phyloP scores from a whole-genome alignment of 345 rosid genomes.

The Lepidium africanum region DNA sequence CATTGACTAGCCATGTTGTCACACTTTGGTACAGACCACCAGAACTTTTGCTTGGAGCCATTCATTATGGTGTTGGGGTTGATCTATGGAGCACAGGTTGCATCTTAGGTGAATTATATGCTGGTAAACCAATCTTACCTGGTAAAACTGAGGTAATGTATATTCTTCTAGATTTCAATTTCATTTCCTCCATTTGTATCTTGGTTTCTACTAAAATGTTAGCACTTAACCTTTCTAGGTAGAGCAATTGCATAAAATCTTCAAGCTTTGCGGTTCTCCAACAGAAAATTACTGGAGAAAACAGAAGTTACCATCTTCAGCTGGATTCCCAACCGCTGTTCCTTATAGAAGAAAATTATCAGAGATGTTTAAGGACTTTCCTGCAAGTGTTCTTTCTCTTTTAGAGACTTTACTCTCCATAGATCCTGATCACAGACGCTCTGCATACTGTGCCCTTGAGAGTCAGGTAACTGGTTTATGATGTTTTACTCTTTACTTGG shows the following conservation, averaged over 20 bases:
- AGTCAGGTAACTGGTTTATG: slow-evolving; percentile 19
- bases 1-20: slow-evolving; percentile 90
- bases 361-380: slow-evolving; percentile 79
- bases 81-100: slow-evolving; percentile 98
- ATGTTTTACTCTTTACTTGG: background rate
- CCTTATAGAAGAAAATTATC: slow-evolving; percentile 68
- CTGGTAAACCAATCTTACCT: slow-evolving; percentile 82
- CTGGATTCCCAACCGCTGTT: slow-evolving; percentile 65
- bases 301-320: slow-evolving; percentile 63
- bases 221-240: slow-evolving; percentile 39
- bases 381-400: slow-evolving; percentile 60
- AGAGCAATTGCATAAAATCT: slow-evolving; percentile 90
- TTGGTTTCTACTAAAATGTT: background rate
- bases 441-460: slow-evolving; percentile 20
- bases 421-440: slow-evolving; percentile 55
- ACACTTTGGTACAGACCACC: slow-evolving; percentile 99
- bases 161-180: background rate
- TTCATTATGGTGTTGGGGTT: slow-evolving; percentile 67
- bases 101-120: slow-evolving; percentile 78
- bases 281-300: slow-evolving; percentile 73
- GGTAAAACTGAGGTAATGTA: slow-evolving; percentile 79
- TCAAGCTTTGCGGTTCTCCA: slow-evolving; percentile 94
- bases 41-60: slow-evolving; percentile 83
- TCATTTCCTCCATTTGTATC: background rate
- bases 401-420: slow-evolving; percentile 87